A percentile compares a stretch with the other conserved stretches of the same genome.
Conservation (phyloP, 176 grass and related monocot genomes). For the Cenchrus fungigraminus region DNA sequence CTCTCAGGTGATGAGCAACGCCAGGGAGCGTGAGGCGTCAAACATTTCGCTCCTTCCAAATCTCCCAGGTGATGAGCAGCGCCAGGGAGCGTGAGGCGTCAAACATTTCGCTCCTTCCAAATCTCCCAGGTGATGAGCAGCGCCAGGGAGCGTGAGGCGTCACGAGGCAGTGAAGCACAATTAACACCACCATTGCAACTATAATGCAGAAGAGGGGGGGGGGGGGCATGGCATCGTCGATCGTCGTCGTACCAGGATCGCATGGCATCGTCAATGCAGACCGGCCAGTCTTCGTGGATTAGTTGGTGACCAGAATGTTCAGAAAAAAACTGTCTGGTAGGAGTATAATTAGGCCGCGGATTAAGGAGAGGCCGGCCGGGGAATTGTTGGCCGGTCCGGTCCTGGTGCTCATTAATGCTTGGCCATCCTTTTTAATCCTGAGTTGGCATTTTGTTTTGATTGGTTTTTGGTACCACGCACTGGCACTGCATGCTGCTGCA, state of each 20-base stretch:
- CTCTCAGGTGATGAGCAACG: too few relatives aligned
- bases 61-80: too few relatives aligned
- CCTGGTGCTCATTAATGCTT: constrained; percentile 9
- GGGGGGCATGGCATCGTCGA: background rate
- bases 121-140: too few relatives aligned
- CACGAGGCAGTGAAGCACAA: too few relatives aligned
- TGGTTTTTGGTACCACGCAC: constrained; percentile 1
- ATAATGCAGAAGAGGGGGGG: background rate
- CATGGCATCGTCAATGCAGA: too few relatives aligned
- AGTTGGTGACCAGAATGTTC: constrained; percentile 5
- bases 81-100: too few relatives aligned
- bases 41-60: too few relatives aligned
- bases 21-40: too few relatives aligned
- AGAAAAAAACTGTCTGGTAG: background rate
- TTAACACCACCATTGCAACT: too few relatives aligned
- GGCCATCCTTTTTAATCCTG: constrained; percentile 8
- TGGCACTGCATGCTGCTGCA: background rate
- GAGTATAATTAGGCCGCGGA: background rate
- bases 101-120: too few relatives aligned
- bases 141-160: too few relatives aligned
- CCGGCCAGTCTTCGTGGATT: background rate
- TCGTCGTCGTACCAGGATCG: background rate
- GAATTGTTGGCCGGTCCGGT: background rate
- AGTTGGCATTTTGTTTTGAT: background rate
- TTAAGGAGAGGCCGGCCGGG: constrained; percentile 4